Percentiles rank a stretch among this genome's conserved stretches.
These are phyloP conservation scores for Boletus patriciae DNA, from an alignment of 768 basidiomycete species.

Conservation along the genomic window DNA sequence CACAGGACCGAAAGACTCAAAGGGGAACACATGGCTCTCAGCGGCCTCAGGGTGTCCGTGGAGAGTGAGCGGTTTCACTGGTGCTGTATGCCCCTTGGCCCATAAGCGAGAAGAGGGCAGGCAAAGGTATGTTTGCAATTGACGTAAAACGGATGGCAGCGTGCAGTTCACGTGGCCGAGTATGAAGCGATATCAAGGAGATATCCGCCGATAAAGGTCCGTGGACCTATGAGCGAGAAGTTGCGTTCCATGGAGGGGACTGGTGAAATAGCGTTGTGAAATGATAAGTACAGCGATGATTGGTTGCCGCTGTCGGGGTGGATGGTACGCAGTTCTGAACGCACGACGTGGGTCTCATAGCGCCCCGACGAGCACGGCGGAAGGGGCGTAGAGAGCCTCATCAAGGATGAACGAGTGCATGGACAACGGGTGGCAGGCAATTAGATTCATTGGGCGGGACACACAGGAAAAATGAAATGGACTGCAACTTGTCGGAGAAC, in stretches of 20 bases:
- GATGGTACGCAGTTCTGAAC: not conserved
- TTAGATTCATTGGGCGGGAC: constrained; percentile 27
- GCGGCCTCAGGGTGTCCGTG: constrained; percentile 29
- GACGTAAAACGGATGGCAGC: constrained; percentile 31
- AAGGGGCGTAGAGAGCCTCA: constrained; percentile 11
- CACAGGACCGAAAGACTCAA: constrained; percentile 12
- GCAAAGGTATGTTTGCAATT: constrained; percentile 28
- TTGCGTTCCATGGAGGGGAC: not conserved
- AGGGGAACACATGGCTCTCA: constrained; percentile 15
- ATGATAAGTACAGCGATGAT: not conserved
- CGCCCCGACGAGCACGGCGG: constrained; percentile 24
- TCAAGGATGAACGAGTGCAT: constrained; percentile 18
- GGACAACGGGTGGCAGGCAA: constrained; percentile 32
- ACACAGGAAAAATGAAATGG: constrained; percentile 29
- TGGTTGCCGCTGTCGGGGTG: constrained; percentile 2
- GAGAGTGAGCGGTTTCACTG: constrained; percentile 21
- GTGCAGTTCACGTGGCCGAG: constrained; percentile 18
- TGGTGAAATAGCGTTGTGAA: not conserved
- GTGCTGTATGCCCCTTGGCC: constrained; percentile 24
- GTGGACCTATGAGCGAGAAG: constrained; percentile 9
- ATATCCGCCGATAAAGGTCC: constrained; percentile 32
- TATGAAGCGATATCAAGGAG: constrained; percentile 24
- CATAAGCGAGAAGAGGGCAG: constrained; percentile 34
- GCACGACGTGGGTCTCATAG: constrained; percentile 2
- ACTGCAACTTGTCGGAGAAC: constrained; percentile 24